Evolutionary conservation across 148 eudicot species (phyloP).

Genomic region (Polygonum maritimum): DNA sequence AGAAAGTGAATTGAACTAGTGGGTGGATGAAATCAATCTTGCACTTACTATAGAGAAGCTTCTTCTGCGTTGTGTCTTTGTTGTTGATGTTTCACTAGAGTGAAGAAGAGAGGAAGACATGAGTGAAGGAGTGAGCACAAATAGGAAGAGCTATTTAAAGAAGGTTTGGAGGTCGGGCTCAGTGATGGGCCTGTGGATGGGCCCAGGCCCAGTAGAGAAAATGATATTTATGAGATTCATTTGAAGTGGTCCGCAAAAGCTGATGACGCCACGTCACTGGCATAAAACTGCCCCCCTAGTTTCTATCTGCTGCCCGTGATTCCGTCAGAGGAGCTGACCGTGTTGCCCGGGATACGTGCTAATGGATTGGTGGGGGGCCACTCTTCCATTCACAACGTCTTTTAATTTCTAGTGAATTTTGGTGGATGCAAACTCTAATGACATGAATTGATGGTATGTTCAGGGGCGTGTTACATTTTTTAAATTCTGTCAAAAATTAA

Average conservation of each 20-base stretch:
- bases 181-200: neutral
- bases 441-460: too few species aligned
- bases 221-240: neutral
- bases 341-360: neutral
- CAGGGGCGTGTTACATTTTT: too few species aligned
- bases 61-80: neutral
- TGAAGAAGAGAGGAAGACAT: neutral
- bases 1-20: neutral
- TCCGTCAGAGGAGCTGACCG: neutral
- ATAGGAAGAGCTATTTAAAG: neutral
- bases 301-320: neutral
- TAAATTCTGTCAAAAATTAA: too few species aligned
- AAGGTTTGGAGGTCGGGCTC: neutral
- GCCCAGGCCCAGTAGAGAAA: neutral
- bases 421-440: too few species aligned
- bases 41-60: neutral
- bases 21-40: neutral
- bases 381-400: neutral
- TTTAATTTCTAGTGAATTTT: too few species aligned
- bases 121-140: neutral
- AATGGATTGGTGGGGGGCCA: neutral
- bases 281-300: neutral
- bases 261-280: neutral
- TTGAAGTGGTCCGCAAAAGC: neutral
- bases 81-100: neutral